phyloP scores from a whole-genome alignment of 2,329 filamentous ascomycete species.

The Byssoonygena ceratinophila region DNA sequence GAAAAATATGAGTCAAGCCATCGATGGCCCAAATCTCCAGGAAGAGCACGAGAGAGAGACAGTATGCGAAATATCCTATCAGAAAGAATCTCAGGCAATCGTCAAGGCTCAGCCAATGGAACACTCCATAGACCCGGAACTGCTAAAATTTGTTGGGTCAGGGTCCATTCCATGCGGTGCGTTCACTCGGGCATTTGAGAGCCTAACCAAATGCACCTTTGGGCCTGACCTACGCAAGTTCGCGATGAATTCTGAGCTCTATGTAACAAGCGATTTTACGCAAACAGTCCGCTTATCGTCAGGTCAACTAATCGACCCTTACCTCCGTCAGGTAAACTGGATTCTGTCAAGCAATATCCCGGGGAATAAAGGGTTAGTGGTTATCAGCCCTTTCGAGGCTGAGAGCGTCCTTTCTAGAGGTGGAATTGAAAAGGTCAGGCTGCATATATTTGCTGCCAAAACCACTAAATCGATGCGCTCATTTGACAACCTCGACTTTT shows the following conservation, averaged over 20 bases:
- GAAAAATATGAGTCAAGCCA: constrained; percentile 30
- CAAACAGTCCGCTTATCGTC: constrained; percentile 30
- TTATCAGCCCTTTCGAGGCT: constrained; percentile 52
- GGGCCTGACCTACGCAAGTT: constrained; percentile 15
- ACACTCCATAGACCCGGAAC: constrained; percentile 24
- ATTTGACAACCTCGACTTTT: constrained; percentile 40
- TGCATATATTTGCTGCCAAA: constrained; percentile 45
- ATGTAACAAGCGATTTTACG: constrained; percentile 44
- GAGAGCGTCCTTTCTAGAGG: constrained; percentile 35
- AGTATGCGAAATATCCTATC: constrained; percentile 49
- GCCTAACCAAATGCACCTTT: constrained; percentile 30
- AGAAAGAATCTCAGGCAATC: constrained; percentile 42
- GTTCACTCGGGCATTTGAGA: constrained; percentile 38
- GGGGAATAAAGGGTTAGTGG: constrained; percentile 22
- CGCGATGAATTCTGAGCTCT: constrained; percentile 23
- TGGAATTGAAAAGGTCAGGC: constrained; percentile 23
- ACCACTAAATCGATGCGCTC: constrained; percentile 26
- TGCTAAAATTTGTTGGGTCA: not conserved
- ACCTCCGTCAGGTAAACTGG: constrained; percentile 46
- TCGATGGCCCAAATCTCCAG: constrained; percentile 36
- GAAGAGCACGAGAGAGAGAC: constrained; percentile 62
- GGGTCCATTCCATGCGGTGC: constrained; percentile 20
- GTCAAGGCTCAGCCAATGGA: constrained; percentile 25
- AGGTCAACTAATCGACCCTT: constrained; percentile 34
- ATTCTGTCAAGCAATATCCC: constrained; percentile 30